Base-by-base conservation (phyloP, 2,329 filamentous ascomycete species). In the Epicoccum nigrum region DNA sequence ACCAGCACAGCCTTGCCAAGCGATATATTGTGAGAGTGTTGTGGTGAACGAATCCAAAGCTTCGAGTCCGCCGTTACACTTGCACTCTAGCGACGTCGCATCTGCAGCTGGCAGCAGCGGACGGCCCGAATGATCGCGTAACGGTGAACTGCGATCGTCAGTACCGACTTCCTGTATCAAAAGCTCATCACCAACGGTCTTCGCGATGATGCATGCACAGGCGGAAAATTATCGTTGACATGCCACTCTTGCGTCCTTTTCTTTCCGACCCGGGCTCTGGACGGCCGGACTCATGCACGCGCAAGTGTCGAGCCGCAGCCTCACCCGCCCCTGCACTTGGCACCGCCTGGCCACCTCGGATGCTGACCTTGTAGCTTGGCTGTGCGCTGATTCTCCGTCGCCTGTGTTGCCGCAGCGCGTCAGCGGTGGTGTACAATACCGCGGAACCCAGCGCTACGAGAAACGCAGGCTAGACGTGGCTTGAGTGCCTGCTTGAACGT, bases 391-490 rank as follows among this genome's bases (percentile, higher is more conserved):
- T 48, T 28, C 16, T 39, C 45, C 28, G 45, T 37, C 25, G 23
- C 38, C 17, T 51, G 23, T 4, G 28, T 33, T 33, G 30, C 46
- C 31, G 35, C 43, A 39, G 34, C 40, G 37, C 9, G 9, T 25
- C 37, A 16, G 32, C 28, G 25, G 12, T 23, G 27, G 35, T 27
- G 11, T 27, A 21, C 7, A 27, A 34, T 25, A 31, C 40, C 28
- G 15, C 7, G 16, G 27, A 38, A 17, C 11, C 37, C 19, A 30
- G 45, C 38, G 49, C 51, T 40, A 33, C 25, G 40, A 54, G 47
- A 51, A 51, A 55, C 53, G 33, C 43, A 53, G 34, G 25, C 44
- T 48, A 54, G 38, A 49, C 48, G 45, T 55, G 23, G 45, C 51
- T 28, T 20, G 12, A 28, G 23, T 39, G 20, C 38, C 25, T 45